Evolutionary conservation across 768 basidiomycete genomes (phyloP), one percentile per base, ranked within the genome.

Genomic region (Leccinum uliginosum): DNA sequence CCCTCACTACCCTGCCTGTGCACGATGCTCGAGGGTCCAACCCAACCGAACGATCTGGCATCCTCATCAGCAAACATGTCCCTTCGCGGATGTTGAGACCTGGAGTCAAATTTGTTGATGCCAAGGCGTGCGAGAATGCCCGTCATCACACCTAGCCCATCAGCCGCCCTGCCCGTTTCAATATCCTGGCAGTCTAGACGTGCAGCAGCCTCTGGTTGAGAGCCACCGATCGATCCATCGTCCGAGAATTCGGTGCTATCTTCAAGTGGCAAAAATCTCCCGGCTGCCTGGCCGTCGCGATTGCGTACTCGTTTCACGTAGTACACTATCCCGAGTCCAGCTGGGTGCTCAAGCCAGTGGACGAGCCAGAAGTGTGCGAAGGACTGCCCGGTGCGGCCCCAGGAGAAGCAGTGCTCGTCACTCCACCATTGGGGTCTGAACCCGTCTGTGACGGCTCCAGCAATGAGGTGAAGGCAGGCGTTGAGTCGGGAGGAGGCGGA

Each of bases 41-140:
- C 53, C 59, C 54, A 46, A 14, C 62, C 63, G 40, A 87, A 82
- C 17, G 82, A 78, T 9, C 77, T 75, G 2, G 78, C 75, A 62
- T 91, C 89, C 69, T 91, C 89, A 54, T 92, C 87, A 4, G 83
- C 87, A 32, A 91, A 79, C 81, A 91, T 90, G 66, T 91, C 87
- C 29, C 80, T 77, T 29, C 89, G 77, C 53, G 69, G 71, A 12
- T 53, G 63, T 26, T 5, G 53, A n/a, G 52, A 17, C 10, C 7
- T 40, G 15, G 51, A 54, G 12, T 50, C 53, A 54, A 47, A 50
- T 50, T 54, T 67, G 21, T 35, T 53, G 55, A 71, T 44, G 32
- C 70, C 64, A 17, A 73, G 49, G 32, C 49, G 53, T 49, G 62
- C 49, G n/a, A 73, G 57, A 47, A 67, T 32, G 32, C 53, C 61